Base-by-base conservation (phyloP, 345 rosid species). In the Laguncularia racemosa region DNA sequence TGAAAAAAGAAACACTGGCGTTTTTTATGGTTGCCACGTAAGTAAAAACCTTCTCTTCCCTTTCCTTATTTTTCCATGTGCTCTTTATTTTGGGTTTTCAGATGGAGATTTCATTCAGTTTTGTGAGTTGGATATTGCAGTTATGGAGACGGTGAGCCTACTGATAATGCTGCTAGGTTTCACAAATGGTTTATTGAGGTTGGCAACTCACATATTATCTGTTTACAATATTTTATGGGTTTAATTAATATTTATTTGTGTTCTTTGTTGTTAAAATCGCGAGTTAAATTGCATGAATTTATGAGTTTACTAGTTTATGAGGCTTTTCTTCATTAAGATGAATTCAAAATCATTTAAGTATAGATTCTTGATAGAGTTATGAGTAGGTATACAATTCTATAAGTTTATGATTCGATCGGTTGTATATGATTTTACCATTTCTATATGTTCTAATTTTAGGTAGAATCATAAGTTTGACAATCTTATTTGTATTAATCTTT, bases 131-230 rank as follows among this genome's bases (percentile, higher is more conserved):
- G 55, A 59, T 67, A 11, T 71, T 63, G 28, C 62, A 95, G 99
- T 64, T 95, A 95, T 53, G 99, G 99, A 76, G 99, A 95, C 62
- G 99, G 99, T 49, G 99, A 95, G 68, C 99, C 99, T 14, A 95
- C 99, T 0, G 99, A 95, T 33, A 95, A 95, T 66, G 99, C 99
- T 1, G 99, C 99, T 4, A 88, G 96, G 80, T 95, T 95, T 79
- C 88, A 83, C 67, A 95, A 95, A 78, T 95, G 99, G 99, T 85
- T 95, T 61, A 76, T 81, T 3, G 99, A 95, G 88, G 97, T 95
- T 58, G 63, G 57, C 65, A 55, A 23, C 58, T 54, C 48, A 16
- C 18, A 46, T 16, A 16, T 44, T n/a, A 20, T 15, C 14, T 14
- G 12, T 57, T 17, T n/a, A 12, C 44, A 16, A 50, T 59, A 48